Base-by-base conservation (phyloP, 1,284 basidiomycete genomes). In the Irpex sp. region DNA sequence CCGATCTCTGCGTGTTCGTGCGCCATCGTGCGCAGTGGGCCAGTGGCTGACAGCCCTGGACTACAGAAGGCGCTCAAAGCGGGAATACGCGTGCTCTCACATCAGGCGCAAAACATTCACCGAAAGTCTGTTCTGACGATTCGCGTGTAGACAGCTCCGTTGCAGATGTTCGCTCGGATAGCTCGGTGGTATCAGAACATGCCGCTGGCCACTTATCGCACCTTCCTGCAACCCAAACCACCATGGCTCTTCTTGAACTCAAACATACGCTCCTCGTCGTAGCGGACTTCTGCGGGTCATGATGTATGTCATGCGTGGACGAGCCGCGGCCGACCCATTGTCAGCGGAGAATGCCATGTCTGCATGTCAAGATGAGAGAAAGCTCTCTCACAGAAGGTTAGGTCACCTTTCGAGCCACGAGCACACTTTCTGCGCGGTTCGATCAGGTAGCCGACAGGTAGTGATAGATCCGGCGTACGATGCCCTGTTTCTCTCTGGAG, bases 261-360 rank as follows among this genome's bases (percentile, higher is more conserved):
- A 58, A 47, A 58, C 52, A 55, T 54, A 56, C 40, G 60, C 52
- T 11, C 26, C 40, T 44, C 40, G 40, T 21, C 47, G 26, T 26
- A 26, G 26, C 26, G 26, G 26, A 26, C 26, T 26, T 51, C 17
- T 8, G 9, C 15, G 34, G n/a, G 57, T n/a, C 38, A 48, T 62
- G 56, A 52, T 62, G n/a, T 36, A 54, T 49, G 56, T 62, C 61
- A 62, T 58, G 37, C 52, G 54, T 61, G 54, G 40, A 62, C 57
- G 34, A 62, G 47, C 47, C 61, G 61, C 44, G 61, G 58, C 17
- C 9, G 15, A 9, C 11, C 60, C 47, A 44, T 57, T 57, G 37
- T 17, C 55, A 40, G 49, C 47, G 61, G 61, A 58, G 58, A 49
- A 58, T 62, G 52, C 60, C 60, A 62, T 11, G 56, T 62, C 17